Evolutionary conservation across 495 filamentous ascomycete genomes (phyloP), one percentile per base, ranked within the genome.

Genomic region (Choiromyces venosus): DNA sequence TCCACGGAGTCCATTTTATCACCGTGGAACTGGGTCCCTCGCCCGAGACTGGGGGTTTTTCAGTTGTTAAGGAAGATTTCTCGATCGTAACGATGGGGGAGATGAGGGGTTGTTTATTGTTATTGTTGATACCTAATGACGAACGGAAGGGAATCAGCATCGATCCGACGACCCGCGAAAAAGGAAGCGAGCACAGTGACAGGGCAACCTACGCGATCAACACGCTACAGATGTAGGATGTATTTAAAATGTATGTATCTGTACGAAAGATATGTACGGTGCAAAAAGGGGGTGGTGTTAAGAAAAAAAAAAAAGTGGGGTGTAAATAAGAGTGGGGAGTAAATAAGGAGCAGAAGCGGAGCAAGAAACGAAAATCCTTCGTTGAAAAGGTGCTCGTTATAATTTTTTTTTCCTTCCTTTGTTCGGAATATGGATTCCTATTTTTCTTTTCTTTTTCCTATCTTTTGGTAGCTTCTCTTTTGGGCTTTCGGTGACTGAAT

Each of bases 1-100:
- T 81, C 79, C 69, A 80, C 68, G 25, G 71, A 37, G 42, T 81
- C 76, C 79, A 78, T 78, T 73, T 72, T 36, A 61, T 37, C 40
- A 66, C 61, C 46, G 71, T 39, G 65, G 42, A 67, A 67, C 19
- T 40, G 37, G 33, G 39, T 37, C 44, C 44, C 37, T 74, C 21
- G 37, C 6, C 67, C 70, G 52, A 44, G 71, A 67, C 35, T 35
- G 38, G 16, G 42, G 46, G 35, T 37, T 65, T 36, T 64, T 75
- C 10, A 36, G 38, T 37, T 37, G 37, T 33, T 67, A 29, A 65
- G 61, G 25, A 67, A 25, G 25, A 38, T 46, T 38, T 61, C 71
- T 40, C 29, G 39, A 33, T 29, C 42, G 73, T 29, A 56, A 39
- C 68, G 37, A 64, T 69, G 37, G 39, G 65, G 36, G 39, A 35